phyloP scores from a whole-genome alignment of 1,284 basidiomycete genomes.

The Takashimella koratensis region DNA sequence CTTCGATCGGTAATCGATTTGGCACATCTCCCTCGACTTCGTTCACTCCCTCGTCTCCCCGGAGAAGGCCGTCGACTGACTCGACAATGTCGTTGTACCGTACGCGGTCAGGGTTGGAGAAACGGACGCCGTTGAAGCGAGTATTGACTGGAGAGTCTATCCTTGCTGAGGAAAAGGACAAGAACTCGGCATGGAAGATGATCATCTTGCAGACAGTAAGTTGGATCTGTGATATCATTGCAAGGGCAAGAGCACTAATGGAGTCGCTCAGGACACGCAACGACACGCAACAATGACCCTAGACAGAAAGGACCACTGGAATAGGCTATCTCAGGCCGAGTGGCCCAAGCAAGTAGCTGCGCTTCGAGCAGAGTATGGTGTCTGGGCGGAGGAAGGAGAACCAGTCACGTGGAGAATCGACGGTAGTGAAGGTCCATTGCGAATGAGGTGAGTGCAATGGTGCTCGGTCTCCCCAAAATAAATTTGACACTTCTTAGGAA shows the following conservation, averaged over 20 bases:
- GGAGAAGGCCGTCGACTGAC: constrained; percentile 29
- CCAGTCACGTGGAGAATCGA: constrained; percentile 68
- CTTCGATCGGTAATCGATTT: constrained; percentile 24
- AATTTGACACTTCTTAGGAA: constrained; percentile 26
- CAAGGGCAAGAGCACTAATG: not conserved
- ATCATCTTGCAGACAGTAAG: constrained; percentile 45
- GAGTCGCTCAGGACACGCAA: constrained; percentile 28
- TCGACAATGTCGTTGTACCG: constrained; percentile 13
- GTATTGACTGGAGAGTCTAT: constrained; percentile 44
- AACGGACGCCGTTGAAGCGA: constrained; percentile 34
- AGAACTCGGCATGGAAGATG: constrained; percentile 48
- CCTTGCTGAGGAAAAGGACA: constrained; percentile 45
- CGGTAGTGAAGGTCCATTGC: constrained; percentile 81
- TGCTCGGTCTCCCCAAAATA: no score
- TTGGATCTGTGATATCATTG: not conserved
- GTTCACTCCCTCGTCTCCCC: not conserved
- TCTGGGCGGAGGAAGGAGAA: constrained; percentile 64
- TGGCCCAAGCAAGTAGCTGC: constrained; percentile 44
- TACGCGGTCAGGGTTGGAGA: constrained; percentile 22
- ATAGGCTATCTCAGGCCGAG: constrained; percentile 39
- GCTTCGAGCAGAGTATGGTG: constrained; percentile 60
- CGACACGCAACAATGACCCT: constrained; percentile 40
- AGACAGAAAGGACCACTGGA: constrained; percentile 47
- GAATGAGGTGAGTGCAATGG: constrained; percentile 60
- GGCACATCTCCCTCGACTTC: constrained; percentile 19